Base-by-base conservation (phyloP, 2,329 filamentous ascomycete genomes). In the Teratosphaeria gauchensis region DNA sequence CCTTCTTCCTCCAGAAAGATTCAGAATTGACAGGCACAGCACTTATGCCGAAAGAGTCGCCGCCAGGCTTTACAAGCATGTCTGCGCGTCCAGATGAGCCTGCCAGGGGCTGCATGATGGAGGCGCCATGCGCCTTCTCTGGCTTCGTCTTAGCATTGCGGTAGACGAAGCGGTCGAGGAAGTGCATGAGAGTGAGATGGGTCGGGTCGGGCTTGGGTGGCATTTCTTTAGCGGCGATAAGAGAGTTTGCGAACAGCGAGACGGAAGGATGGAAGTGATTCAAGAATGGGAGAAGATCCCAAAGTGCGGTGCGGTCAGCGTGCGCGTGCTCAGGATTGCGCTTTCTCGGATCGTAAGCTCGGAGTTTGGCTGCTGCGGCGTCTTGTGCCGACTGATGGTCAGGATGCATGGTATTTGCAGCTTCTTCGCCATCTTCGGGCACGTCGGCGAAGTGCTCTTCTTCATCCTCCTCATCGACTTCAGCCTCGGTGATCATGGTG, bases 161-260 rank as follows among this genome's bases (percentile, higher is more conserved):
- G 80, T 97, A 99, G n/a, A 96, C 90, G 73, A 99, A 99, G 66
- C 95, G 92, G 75, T 99, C 94, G 59, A 99, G 80, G 80, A 99
- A 99, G 73, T 95, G 88, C 69, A 94, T 94, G 54, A 99, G 82
- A 1, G 90, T 94, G 73, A 97, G 92, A 59, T 90, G 86, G 16
- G 89, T 87, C 56, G 96, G 80, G 67, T 99, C 94, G 0, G 94
- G 92, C 74, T 97, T 97, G 62, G 89, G 84, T 61, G 89, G 86
- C 73, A 90, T 85, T 56, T 84, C 81, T 64, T 86, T 82, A 60
- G 85, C 83, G 55, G 82, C 78, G 8, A 95, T 74, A 46, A 97
- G 76, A 58, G 86, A 84, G 16, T 81, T 78, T 1, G 92, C 91
- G 69, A 91, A 92, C 4, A 96, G 83, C 38, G 86, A 85, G 2